These are phyloP conservation scores for Cladophialophora exuberans DNA, from an alignment of 2,329 filamentous ascomycete genomes.

Conservation along the genomic window DNA sequence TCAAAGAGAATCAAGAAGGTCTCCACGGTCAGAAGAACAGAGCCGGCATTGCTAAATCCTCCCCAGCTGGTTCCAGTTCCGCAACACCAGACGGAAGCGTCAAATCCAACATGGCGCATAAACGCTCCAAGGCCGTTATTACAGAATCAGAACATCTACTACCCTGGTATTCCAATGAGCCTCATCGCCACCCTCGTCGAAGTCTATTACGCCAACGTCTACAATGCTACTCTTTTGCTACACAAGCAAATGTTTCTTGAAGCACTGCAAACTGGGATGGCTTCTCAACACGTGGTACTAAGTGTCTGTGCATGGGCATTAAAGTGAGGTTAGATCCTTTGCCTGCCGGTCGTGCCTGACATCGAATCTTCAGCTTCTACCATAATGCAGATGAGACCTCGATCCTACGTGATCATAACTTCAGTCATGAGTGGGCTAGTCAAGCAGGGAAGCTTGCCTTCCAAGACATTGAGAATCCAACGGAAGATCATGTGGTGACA, in stretches of 20 bases:
- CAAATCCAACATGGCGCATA: not conserved
- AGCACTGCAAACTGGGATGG: slow-evolving; percentile 1
- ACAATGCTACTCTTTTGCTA: slow-evolving; percentile 17
- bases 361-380: slow-evolving; percentile 5
- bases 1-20: not conserved
- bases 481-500: slow-evolving; percentile 20
- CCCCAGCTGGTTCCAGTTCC: not conserved
- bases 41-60: too few species aligned
- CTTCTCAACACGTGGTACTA: slow-evolving; percentile 7
- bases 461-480: slow-evolving; percentile 13
- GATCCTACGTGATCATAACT: slow-evolving; percentile 9
- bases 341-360: not conserved
- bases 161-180: slow-evolving; percentile 11
- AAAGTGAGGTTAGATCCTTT: not conserved
- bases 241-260: slow-evolving; percentile 6
- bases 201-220: slow-evolving; percentile 17
- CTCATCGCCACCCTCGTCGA: slow-evolving; percentile 10
- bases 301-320: slow-evolving; percentile 17
- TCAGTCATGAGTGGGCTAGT: slow-evolving; percentile 17
- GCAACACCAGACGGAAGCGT: not conserved
- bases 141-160: not conserved
- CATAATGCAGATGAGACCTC: slow-evolving; percentile 1
- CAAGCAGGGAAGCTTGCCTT: slow-evolving; percentile 20
- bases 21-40: not conserved
- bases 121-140: not conserved